Evolutionary conservation across 192 early-diverging fungal genomes (phyloP), one percentile per base, ranked within the genome.

Genomic region (Neocallimastix lanati): DNA sequence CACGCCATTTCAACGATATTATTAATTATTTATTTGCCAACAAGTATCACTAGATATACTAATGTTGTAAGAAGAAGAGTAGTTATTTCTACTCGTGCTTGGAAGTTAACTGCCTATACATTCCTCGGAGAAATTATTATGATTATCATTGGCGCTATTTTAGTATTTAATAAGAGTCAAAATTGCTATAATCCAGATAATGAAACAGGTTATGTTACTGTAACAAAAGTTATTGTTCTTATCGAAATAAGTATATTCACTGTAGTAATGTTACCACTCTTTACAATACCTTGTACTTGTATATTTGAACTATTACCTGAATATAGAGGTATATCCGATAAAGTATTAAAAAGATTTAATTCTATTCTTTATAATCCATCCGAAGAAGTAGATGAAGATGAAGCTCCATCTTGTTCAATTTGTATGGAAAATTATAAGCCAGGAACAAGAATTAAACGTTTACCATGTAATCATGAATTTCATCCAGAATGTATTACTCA

Each of bases 401-500:
- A 67, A 21, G 50, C 50, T 25, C 50, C 50, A 11, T 67, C 50
- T 67, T 67, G 50, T n/a, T 67, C 50, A 21, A 67, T 67, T n/a
- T 67, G 50, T 67, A 67, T 67, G 50, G 50, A 67, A 67, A 67
- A 25, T 9, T 67, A 67, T 21, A 67, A 25, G 9, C 50, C 50
- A n/a, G 50, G 50, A 67, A 67, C 50, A 67, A 67, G 50, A 67
- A 67, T 67, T 67, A 67, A 67, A 25, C 50, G 50, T n/a, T 67
- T 84, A 79, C 81, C 83, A 15, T 85, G 84, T 79, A 76, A 79
- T 29, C 84, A 85, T 77, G 27, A 79, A 30, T 85, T 84, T 76
- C 84, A 85, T 77, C 40, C 76, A 4, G 77, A 50, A 28, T 85
- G 84, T 78, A 81, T 85, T 76, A 78, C 76, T 12, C 37, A 80